Evolutionary conservation across 306 rosid species (phyloP), one percentile per base, ranked within the genome.

Genomic region (Sindora glabra): DNA sequence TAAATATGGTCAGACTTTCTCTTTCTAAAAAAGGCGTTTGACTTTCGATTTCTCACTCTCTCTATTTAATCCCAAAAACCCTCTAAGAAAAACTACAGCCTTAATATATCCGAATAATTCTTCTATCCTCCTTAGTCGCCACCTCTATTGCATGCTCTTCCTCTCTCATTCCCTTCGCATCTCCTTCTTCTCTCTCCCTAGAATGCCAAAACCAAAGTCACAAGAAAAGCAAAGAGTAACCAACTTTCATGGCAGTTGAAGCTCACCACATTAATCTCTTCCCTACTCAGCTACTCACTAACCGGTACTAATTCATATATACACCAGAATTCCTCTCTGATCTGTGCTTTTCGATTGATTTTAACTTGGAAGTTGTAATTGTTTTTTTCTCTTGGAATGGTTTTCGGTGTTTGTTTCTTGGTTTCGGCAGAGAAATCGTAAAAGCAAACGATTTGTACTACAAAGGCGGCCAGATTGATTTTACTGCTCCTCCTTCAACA

Each of bases 211-310:
- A 57, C 17, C 66, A 5, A 17, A 27, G 19, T 68, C 48, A 18
- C 34, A 4, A 29, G 1, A 6, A n/a, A n/a, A n/a, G n/a, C n/a
- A n/a, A n/a, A n/a, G n/a, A 29, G 30, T n/a, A 26, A 26, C 8
- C 34, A 1, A 29, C 13, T 44, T 21, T 32, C 61, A 91, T 91
- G 96, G 98, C 95, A 40, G 95, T 91, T 74, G 92, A 85, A 71
- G 92, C 98, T 55, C 74, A 24, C 36, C 83, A 65, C 72, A 74
- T 74, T 59, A 69, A 79, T 63, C 84, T 73, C 36, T 65, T 76
- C 48, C 83, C 91, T 62, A 68, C 95, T 46, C 87, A 79, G 64
- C 70, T 79, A 21, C 70, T 85, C 64, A 8, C 79, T 1, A 67
- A 69, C 25, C 72, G 89, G 86, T 81, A 38, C 23, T n/a, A 1